Conservation (phyloP, 495 filamentous ascomycete species). For the Xylaria cubensis region DNA sequence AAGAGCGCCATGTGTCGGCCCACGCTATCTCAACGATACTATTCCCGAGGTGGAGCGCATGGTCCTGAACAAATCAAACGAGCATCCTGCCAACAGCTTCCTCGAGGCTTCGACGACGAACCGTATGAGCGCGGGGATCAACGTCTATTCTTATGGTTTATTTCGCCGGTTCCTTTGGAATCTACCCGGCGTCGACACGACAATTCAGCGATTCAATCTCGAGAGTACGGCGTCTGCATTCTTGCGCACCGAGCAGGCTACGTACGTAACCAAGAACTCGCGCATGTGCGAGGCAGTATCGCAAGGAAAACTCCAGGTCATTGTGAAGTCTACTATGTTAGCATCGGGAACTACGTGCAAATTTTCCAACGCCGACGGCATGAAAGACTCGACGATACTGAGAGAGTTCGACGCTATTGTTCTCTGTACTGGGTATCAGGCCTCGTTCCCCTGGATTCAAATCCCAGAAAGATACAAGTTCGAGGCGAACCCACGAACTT, state of each 20-base stretch:
- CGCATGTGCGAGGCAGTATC: slow-evolving; percentile 9
- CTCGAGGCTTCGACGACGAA: slow-evolving; percentile 27
- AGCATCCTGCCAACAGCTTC: slow-evolving; percentile 21
- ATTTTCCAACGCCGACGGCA: not conserved
- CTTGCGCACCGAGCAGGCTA: not conserved
- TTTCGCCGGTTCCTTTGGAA: slow-evolving; percentile 18
- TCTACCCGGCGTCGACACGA: not conserved
- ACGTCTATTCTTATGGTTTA: slow-evolving; percentile 28
- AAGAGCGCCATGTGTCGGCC: not conserved
- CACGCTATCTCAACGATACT: not conserved
- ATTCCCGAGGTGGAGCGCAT: not conserved
- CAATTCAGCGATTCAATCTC: not conserved
- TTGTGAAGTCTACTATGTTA: not conserved
- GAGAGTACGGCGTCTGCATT: not conserved
- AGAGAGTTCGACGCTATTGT: slow-evolving; percentile 27
- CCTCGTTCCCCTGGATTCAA: slow-evolving; percentile 28
- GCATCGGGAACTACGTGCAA: not conserved
- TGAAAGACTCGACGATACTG: not conserved
- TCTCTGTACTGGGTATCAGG: slow-evolving; percentile 22
- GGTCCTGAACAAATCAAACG: slow-evolving; percentile 16
- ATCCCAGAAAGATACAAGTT: slow-evolving; percentile 8
- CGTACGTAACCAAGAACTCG: not conserved
- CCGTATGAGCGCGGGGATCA: slow-evolving; percentile 24
- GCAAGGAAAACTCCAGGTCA: not conserved
- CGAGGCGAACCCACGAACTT: slow-evolving; percentile 22